phyloP scores from a whole-genome alignment of 441 rosid species.

The Populus hybrid region DNA sequence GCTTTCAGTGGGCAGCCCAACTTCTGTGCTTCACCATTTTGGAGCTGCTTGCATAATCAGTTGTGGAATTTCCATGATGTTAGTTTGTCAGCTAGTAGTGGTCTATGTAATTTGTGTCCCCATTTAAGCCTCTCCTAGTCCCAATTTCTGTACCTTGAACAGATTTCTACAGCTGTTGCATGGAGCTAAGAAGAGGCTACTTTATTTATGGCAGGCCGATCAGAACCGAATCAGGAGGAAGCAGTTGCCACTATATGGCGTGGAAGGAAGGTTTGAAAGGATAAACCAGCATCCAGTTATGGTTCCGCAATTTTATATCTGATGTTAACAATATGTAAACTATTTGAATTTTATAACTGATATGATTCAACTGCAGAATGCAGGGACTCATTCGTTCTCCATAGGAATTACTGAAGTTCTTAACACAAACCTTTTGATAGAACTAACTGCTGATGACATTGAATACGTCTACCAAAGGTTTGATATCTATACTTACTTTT shows the following conservation, averaged over 20 bases:
- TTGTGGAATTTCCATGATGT: slow-evolving; percentile 88
- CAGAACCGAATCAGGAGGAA: slow-evolving; percentile 57
- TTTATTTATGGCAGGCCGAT: slow-evolving; percentile 67
- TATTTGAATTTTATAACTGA: slow-evolving; percentile 2
- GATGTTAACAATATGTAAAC: slow-evolving; percentile 4
- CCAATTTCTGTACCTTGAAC: not conserved
- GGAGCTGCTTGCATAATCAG: slow-evolving; percentile 97
- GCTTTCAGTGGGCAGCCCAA: slow-evolving; percentile 82
- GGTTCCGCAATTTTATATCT: slow-evolving; percentile 24
- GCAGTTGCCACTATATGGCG: slow-evolving; percentile 72
- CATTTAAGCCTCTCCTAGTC: not conserved
- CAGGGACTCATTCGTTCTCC: slow-evolving; percentile 85
- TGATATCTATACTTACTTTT: not conserved
- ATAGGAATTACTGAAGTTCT: slow-evolving; percentile 90
- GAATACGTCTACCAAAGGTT: slow-evolving; percentile 95
- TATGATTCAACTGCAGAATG: slow-evolving; percentile 49
- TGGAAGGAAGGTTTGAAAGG: slow-evolving; percentile 90
- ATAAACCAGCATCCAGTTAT: slow-evolving; percentile 93
- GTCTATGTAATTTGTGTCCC: not conserved
- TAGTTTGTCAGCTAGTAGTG: slow-evolving; percentile 21
- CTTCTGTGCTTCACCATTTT: slow-evolving; percentile 80
- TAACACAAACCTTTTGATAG: slow-evolving; percentile 78
- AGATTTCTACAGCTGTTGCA: not conserved
- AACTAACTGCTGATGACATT: slow-evolving; percentile 88
- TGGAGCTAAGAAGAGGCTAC: slow-evolving; percentile 11